Evolutionary conservation across 1,139 yeast species (phyloP).

Genomic region (Yamadazyma diospyri): DNA sequence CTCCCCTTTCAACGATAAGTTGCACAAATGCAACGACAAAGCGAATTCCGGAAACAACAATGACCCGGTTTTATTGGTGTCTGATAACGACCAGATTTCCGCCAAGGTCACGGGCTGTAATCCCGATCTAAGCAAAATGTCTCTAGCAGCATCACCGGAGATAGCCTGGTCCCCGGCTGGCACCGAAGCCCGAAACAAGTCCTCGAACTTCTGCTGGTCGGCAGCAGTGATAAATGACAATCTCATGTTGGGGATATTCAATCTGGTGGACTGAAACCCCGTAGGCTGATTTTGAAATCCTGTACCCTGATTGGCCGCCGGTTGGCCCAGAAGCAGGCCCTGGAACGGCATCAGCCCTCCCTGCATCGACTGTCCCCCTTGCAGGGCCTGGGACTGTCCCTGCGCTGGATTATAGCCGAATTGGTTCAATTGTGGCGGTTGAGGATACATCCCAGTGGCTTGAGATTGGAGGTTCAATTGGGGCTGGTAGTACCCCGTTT

Average conservation of each 20-base stretch:
- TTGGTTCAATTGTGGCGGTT: constrained; percentile 42
- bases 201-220: constrained; percentile 84
- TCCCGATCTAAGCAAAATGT: constrained; percentile 77
- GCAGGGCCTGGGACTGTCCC: background rate
- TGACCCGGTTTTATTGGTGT: constrained; percentile 80
- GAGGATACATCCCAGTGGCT: constrained; percentile 32
- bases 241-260: constrained; percentile 64
- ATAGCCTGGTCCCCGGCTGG: constrained; percentile 76
- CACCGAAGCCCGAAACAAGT: constrained; percentile 73
- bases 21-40: constrained; percentile 84
- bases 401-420: constrained; percentile 27
- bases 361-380: background rate
- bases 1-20: constrained; percentile 72
- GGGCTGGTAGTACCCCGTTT: constrained; percentile 19
- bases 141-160: constrained; percentile 74
- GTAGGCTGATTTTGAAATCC: constrained; percentile 23
- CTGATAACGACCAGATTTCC: constrained; percentile 87
- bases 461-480: constrained; percentile 31
- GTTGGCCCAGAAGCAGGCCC: too few species aligned
- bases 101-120: constrained; percentile 74
- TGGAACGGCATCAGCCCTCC: constrained; percentile 7
- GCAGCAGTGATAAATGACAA: constrained; percentile 79
- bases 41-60: constrained; percentile 94
- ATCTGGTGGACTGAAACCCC: constrained; percentile 20
- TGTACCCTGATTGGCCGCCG: too few species aligned